Evolutionary conservation across 2,329 filamentous ascomycete genomes (phyloP).

Genomic region (Lasiodiplodia sp.): DNA sequence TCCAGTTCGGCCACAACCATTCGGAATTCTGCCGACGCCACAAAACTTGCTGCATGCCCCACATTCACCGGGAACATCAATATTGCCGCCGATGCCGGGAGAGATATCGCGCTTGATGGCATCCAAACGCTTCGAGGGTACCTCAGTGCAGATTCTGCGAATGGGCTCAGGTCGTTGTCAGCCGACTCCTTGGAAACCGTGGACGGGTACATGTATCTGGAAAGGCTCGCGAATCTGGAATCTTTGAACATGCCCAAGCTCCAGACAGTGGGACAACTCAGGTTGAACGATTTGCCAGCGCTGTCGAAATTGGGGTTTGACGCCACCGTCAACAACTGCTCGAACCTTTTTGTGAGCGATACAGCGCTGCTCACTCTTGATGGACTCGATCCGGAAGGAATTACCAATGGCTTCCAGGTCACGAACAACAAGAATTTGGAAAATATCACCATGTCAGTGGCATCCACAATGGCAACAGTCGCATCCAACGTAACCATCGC

Average conservation of each 20-base stretch:
- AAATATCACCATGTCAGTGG: background rate
- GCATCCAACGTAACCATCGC: background rate
- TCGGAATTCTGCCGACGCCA: background rate
- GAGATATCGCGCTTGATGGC: background rate
- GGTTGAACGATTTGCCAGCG: background rate
- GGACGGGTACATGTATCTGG: background rate
- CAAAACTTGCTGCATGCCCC: background rate
- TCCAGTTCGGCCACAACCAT: background rate
- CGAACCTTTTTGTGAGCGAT: background rate
- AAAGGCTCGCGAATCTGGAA: background rate
- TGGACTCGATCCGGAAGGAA: background rate
- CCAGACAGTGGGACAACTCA: background rate
- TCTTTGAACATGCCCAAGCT: background rate
- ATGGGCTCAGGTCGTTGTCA: background rate
- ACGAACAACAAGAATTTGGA: background rate
- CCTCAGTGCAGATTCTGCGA: background rate
- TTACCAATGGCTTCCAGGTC: background rate
- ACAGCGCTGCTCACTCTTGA: background rate
- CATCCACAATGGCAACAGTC: background rate
- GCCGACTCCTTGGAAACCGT: background rate
- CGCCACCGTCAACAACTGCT: background rate
- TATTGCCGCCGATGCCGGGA: background rate
- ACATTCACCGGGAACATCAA: conserved; percentile 3
- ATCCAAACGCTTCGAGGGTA: background rate
- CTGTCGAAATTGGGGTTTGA: background rate